Evolutionary conservation across 345 rosid species (phyloP).

Genomic region (Conringia planisiliqua): DNA sequence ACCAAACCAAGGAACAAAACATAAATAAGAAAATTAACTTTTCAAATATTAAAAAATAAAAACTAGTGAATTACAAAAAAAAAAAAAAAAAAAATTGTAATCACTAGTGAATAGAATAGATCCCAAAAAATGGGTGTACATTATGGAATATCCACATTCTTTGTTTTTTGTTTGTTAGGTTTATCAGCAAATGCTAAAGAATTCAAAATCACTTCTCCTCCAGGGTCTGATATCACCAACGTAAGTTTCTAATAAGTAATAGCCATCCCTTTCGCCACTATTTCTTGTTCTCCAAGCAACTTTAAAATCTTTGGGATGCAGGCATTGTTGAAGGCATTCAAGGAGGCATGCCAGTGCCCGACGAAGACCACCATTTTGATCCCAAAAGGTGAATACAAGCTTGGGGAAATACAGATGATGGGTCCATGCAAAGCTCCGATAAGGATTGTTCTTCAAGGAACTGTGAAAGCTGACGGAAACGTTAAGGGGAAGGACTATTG

Average conservation of each 20-base stretch:
- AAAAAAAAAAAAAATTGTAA: neutral
- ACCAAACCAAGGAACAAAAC: neutral
- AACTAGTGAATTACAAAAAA: conserved; percentile 11
- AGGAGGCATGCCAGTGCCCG: conserved; percentile 24
- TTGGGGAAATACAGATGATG: conserved; percentile 1
- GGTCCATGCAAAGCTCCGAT: conserved; percentile 37
- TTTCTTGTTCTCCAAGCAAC: conserved; percentile 1
- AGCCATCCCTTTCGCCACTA: neutral
- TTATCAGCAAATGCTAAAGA: conserved; percentile 29
- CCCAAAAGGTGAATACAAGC: conserved; percentile 34
- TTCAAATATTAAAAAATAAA: neutral
- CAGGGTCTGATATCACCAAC: conserved; percentile 29
- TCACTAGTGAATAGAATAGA: neutral
- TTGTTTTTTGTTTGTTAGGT: conserved; percentile 20
- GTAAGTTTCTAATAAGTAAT: neutral
- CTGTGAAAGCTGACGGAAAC: conserved; percentile 26
- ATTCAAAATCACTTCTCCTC: conserved; percentile 10
- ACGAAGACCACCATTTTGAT: conserved; percentile 2
- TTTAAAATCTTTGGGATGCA: neutral
- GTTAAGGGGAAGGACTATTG: conserved; percentile 23
- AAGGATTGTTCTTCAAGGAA: conserved; percentile 9
- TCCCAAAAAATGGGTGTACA: conserved; percentile 12
- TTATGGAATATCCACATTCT: neutral
- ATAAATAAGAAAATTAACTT: neutral
- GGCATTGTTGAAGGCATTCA: conserved; percentile 27